phyloP scores from a whole-genome alignment of 345 rosid species.

The Brassica cretica region DNA sequence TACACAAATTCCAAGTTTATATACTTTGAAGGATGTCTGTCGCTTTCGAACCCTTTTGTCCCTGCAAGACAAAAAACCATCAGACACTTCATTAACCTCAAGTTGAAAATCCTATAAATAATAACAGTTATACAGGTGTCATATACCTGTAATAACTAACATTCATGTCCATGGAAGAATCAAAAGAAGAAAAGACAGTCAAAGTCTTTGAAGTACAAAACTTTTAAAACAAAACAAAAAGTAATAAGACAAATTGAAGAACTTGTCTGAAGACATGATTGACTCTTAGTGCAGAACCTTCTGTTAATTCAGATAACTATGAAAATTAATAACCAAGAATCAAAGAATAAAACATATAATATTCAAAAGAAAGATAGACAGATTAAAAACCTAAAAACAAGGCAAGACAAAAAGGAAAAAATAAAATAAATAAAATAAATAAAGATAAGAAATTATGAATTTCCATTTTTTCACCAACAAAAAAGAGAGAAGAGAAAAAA shows the following conservation, averaged over 20 bases:
- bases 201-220: slow-evolving; percentile 40
- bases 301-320: slow-evolving; percentile 38
- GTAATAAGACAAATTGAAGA: slow-evolving; percentile 59
- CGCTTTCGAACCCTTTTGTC: slow-evolving; percentile 67
- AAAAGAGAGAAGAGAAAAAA: slow-evolving; percentile 5
- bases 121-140: slow-evolving; percentile 13
- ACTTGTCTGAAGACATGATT: slow-evolving; percentile 51
- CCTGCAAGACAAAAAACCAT: slow-evolving; percentile 58
- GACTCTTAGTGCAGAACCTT: slow-evolving; percentile 38
- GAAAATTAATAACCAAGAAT: slow-evolving; percentile 39
- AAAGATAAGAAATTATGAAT: slow-evolving; percentile 40
- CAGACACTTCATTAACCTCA: slow-evolving; percentile 29
- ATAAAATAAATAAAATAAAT: background rate
- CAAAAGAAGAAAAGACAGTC: slow-evolving; percentile 42
- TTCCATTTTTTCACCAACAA: slow-evolving; percentile 33
- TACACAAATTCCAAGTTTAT: slow-evolving; percentile 18
- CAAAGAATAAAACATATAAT: slow-evolving; percentile 32
- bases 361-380: background rate
- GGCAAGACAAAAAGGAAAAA: slow-evolving; percentile 19
- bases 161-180: slow-evolving; percentile 33
- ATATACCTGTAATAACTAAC: background rate
- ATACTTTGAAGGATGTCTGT: slow-evolving; percentile 71
- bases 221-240: background rate
- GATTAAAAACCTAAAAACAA: background rate
- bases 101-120: background rate